A percentile compares a stretch with the other conserved stretches of the same genome.
These are phyloP conservation scores for Purpureocillium takamizusanense DNA, from an alignment of 2,329 filamentous ascomycete genomes.

Conservation along the genomic window DNA sequence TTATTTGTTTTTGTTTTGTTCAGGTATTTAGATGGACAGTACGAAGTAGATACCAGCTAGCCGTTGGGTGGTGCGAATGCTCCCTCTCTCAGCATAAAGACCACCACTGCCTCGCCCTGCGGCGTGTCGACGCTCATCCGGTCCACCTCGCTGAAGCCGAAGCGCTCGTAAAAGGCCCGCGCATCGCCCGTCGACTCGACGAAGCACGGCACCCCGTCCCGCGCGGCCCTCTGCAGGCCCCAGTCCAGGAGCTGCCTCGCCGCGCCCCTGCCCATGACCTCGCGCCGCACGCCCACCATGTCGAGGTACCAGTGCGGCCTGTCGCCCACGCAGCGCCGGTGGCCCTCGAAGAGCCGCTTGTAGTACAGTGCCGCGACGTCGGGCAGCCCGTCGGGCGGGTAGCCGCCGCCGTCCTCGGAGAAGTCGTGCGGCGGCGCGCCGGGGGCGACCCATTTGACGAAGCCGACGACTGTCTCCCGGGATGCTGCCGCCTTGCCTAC, in stretches of 20 bases:
- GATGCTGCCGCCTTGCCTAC: too few relatives aligned
- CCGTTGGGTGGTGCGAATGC: too few relatives aligned
- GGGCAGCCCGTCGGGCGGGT: constrained; percentile 29
- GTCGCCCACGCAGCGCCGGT: constrained; percentile 26
- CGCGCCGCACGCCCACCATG: constrained; percentile 31
- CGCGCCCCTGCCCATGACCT: constrained; percentile 35
- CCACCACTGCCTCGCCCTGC: constrained; percentile 20
- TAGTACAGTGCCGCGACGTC: constrained; percentile 31
- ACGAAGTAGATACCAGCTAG: too few relatives aligned
- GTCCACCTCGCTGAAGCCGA: constrained; percentile 34
- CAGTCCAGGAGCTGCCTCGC: constrained; percentile 34
- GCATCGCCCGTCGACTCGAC: constrained; percentile 41
- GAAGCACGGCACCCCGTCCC: constrained; percentile 31
- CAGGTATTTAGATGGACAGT: too few relatives aligned
- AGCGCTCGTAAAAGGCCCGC: constrained; percentile 34
- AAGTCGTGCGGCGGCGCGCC: constrained; percentile 13
- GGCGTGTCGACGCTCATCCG: constrained; percentile 22
- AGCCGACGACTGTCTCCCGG: too few relatives aligned
- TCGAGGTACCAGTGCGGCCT: constrained; percentile 41
- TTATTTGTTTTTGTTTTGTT: too few relatives aligned
- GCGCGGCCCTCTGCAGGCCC: constrained; percentile 37
- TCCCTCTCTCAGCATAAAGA: constrained; percentile 26
- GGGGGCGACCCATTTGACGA: constrained; percentile 37
- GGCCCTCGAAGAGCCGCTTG: constrained; percentile 21
- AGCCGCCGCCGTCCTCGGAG: constrained; percentile 17